Percentiles rank a stretch among this genome's conserved stretches.
Conservation (phyloP, 345 rosid species). For the Salix arbutifolia region DNA sequence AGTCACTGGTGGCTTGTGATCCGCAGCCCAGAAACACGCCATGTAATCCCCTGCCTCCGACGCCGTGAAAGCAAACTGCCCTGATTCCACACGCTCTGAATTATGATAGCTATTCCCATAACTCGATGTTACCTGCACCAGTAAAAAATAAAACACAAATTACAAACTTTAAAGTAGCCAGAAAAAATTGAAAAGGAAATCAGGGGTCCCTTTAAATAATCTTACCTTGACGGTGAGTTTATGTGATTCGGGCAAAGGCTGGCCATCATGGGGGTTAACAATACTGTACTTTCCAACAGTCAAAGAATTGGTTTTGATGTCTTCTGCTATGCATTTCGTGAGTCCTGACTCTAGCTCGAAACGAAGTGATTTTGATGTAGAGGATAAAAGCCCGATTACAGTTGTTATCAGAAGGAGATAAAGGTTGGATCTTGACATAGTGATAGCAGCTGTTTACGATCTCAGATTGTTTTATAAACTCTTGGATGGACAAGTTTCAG, state of each 20-base stretch:
- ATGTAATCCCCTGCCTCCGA: conserved; percentile 77
- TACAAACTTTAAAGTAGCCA: too few relatives aligned
- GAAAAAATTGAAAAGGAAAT: neutral
- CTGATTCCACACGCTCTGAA: conserved; percentile 60
- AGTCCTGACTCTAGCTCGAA: conserved; percentile 77
- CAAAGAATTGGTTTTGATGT: conserved; percentile 77
- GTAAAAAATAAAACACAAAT: neutral
- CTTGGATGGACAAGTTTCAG: neutral
- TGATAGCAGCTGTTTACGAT: neutral
- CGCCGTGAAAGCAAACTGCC: conserved; percentile 85
- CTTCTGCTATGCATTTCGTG: conserved; percentile 86
- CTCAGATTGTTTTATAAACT: neutral
- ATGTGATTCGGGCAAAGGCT: conserved; percentile 70
- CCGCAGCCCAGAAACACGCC: conserved; percentile 71
- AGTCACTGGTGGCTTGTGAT: conserved; percentile 49
- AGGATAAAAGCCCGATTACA: conserved; percentile 21
- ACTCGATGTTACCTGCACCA: conserved; percentile 69
- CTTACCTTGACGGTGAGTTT: conserved; percentile 64
- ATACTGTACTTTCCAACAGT: conserved; percentile 81
- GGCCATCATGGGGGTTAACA: conserved; percentile 60
- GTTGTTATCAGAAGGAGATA: neutral
- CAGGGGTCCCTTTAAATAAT: neutral
- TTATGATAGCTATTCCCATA: conserved; percentile 66
- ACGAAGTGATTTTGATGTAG: conserved; percentile 46
- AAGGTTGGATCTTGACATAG: neutral